A percentile compares a stretch with the other conserved stretches of the same genome.
Conservation (phyloP, 345 rosid species). For the Theobroma cacao region DNA sequence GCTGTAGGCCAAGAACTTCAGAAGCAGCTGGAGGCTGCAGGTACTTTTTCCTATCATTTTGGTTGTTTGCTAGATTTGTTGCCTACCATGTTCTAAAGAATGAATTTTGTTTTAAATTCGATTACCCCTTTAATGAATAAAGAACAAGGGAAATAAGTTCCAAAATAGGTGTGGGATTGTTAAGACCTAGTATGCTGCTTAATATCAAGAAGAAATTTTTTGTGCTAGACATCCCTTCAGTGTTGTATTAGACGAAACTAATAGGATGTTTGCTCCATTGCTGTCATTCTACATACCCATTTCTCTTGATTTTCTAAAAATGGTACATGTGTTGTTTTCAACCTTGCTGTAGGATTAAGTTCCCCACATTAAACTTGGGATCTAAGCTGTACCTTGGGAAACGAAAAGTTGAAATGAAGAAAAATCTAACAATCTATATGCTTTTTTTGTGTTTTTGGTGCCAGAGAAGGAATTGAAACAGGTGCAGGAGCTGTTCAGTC, state of each 20-base stretch:
- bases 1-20: constrained; percentile 83
- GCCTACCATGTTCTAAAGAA: background rate
- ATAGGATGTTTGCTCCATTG: background rate
- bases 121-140: background rate
- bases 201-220: background rate
- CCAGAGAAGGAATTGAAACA: constrained; percentile 86
- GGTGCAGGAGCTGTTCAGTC: constrained; percentile 78
- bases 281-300: background rate
- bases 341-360: background rate
- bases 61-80: background rate
- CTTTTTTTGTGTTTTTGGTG: constrained; percentile 4
- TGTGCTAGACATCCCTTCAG: background rate
- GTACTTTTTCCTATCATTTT: constrained; percentile 29
- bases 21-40: constrained; percentile 90
- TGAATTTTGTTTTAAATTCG: too few relatives aligned
- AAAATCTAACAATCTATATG: background rate
- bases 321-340: background rate
- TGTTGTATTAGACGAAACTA: background rate
- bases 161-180: background rate
- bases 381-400: background rate
- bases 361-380: background rate
- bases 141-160: background rate
- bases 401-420: background rate
- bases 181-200: background rate
- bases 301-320: background rate